phyloP scores from a whole-genome alignment of 106 monocot species.

The Phalaenopsis equestris region DNA sequence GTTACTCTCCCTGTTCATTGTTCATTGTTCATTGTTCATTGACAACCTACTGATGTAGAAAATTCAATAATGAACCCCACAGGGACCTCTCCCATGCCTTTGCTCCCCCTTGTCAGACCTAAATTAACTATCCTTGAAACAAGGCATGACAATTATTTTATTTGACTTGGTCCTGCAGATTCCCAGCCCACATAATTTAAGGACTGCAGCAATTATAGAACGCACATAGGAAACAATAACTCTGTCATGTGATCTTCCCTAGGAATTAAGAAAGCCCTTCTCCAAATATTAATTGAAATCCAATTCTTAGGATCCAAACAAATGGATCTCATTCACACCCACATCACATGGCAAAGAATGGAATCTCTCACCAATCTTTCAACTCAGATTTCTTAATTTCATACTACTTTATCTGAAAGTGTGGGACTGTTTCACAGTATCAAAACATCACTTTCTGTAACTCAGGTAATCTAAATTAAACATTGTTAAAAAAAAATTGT shows the following conservation, averaged over 20 bases:
- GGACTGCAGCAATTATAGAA: not conserved
- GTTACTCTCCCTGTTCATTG: no score
- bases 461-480: not conserved
- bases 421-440: not conserved
- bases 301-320: not conserved
- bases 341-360: not conserved
- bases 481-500: not conserved
- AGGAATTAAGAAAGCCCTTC: no score
- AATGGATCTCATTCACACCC: not conserved
- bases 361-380: not conserved
- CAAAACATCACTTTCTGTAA: not conserved
- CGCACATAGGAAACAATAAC: not conserved
- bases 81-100: not conserved
- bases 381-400: not conserved
- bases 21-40: no score
- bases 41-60: no score
- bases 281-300: not conserved
- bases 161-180: no score
- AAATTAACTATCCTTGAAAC: not conserved
- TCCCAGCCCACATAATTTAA: not conserved
- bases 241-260: not conserved
- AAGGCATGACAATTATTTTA: no score
- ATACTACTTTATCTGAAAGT: no score
- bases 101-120: slow-evolving; percentile 1
- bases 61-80: no score